phyloP scores from a whole-genome alignment of 257 asterid species.

The Leonotis leonurus region DNA sequence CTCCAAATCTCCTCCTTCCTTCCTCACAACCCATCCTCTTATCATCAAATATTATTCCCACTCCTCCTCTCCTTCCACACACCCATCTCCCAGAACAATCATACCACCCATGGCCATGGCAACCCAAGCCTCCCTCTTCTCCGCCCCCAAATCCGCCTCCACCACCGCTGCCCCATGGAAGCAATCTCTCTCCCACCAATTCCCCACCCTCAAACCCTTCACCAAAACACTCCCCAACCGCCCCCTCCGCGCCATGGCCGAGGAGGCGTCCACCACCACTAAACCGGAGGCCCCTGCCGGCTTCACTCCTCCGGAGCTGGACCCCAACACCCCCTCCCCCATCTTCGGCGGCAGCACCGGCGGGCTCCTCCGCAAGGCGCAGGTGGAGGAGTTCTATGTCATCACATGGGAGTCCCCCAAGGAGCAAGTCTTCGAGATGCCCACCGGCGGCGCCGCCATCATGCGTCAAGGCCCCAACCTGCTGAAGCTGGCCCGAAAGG shows the following conservation, averaged over 20 bases:
- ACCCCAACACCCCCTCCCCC: conserved; percentile 93
- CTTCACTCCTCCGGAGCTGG: conserved; percentile 80
- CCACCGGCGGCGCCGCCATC: conserved; percentile 95
- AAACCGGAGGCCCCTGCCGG: conserved; percentile 61
- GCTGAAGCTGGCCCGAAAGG: conserved; percentile 81
- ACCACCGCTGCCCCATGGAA: conserved; percentile 51
- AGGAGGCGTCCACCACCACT: conserved; percentile 30
- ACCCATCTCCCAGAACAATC: background rate
- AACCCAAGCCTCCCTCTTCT: conserved; percentile 54
- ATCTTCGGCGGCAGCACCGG: conserved; percentile 97
- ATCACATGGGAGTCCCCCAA: conserved; percentile 94
- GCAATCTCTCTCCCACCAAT: conserved; percentile 34
- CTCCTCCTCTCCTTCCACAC: too few species aligned
- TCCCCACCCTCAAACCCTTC: conserved; percentile 36
- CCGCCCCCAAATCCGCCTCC: conserved; percentile 22
- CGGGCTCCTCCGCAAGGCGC: conserved; percentile 82
- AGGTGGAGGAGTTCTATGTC: conserved; percentile 87
- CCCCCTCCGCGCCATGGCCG: conserved; percentile 66
- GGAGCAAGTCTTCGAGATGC: conserved; percentile 97
- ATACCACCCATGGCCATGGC: conserved; percentile 63
- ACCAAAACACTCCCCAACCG: conserved; percentile 23
- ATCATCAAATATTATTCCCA: too few species aligned
- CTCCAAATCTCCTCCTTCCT: background rate
- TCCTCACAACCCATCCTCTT: background rate
- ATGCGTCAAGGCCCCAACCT: conserved; percentile 87